Percentiles rank a stretch among this genome's conserved stretches.
Evolutionary conservation across 2,329 filamentous ascomycete species (phyloP).

Genomic region (Cladobotryum protrusum): DNA sequence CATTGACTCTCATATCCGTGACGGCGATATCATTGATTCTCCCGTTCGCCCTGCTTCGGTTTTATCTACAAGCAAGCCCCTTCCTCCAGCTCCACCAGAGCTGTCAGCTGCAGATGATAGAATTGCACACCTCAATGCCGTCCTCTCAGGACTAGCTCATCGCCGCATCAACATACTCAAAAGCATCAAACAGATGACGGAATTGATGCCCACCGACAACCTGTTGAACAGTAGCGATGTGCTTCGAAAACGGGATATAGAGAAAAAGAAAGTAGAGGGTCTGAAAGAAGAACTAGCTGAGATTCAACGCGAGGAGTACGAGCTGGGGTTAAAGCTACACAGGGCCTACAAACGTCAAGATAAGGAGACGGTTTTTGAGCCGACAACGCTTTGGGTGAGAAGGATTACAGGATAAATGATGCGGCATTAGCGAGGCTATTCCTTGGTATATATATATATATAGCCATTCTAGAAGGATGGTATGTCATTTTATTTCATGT

Average conservation of each 20-base stretch:
- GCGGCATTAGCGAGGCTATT: not conserved
- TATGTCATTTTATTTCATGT: not conserved
- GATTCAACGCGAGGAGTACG: constrained; percentile 69
- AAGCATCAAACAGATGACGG: constrained; percentile 70
- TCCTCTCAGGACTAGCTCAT: constrained; percentile 58
- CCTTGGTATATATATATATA: not conserved
- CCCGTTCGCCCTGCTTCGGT: constrained; percentile 23
- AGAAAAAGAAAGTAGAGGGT: constrained; percentile 60
- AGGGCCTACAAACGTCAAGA: constrained; percentile 70
- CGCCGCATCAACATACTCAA: constrained; percentile 65
- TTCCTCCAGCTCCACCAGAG: constrained; percentile 58
- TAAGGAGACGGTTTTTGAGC: constrained; percentile 57
- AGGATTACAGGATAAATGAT: constrained; percentile 58
- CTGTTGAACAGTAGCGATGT: constrained; percentile 62
- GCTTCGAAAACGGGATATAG: constrained; percentile 45
- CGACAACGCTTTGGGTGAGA: constrained; percentile 69
- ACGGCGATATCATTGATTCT: constrained; percentile 6
- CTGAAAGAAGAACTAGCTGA: constrained; percentile 64
- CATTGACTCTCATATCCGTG: not conserved
- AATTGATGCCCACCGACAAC: constrained; percentile 67
- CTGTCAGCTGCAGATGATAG: constrained; percentile 51
- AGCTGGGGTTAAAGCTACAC: constrained; percentile 68
- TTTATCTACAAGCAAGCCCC: constrained; percentile 47
- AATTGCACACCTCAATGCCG: constrained; percentile 59
- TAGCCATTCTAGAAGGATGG: not conserved